These are phyloP conservation scores for Fusarium globosum DNA, from an alignment of 2,329 filamentous ascomycete genomes.

Conservation along the genomic window DNA sequence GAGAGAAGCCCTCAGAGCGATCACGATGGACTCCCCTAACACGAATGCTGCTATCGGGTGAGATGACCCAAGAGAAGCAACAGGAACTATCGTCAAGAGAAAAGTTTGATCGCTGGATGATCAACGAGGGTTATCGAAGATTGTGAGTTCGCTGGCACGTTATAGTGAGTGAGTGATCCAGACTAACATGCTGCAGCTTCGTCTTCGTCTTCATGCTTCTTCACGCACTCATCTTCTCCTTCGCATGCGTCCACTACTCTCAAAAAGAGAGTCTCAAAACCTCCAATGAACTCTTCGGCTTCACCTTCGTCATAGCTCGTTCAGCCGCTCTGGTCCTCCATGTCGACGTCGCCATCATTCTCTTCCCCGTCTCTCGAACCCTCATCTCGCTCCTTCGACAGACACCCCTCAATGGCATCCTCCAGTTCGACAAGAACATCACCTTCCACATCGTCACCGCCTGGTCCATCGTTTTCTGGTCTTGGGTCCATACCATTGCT, in stretches of 20 bases:
- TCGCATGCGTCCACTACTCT: constrained; percentile 83
- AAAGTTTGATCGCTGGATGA: constrained; percentile 87
- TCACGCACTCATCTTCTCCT: constrained; percentile 81
- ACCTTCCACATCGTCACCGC: constrained; percentile 87
- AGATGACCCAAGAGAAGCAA: constrained; percentile 80
- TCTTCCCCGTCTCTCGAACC: constrained; percentile 86
- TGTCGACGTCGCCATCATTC: constrained; percentile 81
- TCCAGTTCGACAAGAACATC: constrained; percentile 91
- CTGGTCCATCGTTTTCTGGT: constrained; percentile 90
- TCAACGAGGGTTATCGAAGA: constrained; percentile 86
- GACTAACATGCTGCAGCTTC: constrained; percentile 58
- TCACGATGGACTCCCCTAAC: constrained; percentile 86
- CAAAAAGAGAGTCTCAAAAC: constrained; percentile 78
- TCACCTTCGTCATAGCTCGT: constrained; percentile 81
- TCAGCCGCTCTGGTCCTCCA: constrained; percentile 81
- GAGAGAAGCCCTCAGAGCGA: constrained; percentile 68
- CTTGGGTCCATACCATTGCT: constrained; percentile 85
- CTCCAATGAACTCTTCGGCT: constrained; percentile 75
- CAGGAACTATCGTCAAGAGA: constrained; percentile 75
- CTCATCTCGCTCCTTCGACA: constrained; percentile 84
- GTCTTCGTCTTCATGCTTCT: constrained; percentile 79
- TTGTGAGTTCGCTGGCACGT: constrained; percentile 64
- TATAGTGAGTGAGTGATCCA: too few relatives aligned
- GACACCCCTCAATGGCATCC: constrained; percentile 85
- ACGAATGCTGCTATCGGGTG: constrained; percentile 83